Conservation (phyloP, 169 alveolate species). For the Cardiosporidium cionae region DNA sequence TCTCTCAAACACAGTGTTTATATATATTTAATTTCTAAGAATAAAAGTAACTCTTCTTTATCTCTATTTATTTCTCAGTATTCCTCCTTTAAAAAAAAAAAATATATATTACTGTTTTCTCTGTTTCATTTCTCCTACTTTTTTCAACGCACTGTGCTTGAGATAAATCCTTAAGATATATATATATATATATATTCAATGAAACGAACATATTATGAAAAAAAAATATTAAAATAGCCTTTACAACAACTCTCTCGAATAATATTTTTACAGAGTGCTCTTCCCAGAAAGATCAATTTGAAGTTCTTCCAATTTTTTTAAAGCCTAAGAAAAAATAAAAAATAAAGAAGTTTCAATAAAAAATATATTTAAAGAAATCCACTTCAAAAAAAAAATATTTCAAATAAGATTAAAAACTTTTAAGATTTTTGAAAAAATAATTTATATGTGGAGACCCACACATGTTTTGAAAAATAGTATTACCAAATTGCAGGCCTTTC, state of each 20-base stretch:
- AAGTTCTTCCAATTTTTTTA: slow-evolving; percentile 48
- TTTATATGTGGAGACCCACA: no score
- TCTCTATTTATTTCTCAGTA: background rate
- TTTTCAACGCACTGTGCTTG: no score
- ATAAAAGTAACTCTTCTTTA: background rate
- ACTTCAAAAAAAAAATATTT: background rate
- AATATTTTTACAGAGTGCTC: no score
- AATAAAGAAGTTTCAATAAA: background rate
- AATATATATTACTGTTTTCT: no score
- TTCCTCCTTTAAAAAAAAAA: no score
- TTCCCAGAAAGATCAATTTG: slow-evolving; percentile 50
- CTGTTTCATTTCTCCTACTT: no score
- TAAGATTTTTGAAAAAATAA: no score
- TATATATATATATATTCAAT: no score
- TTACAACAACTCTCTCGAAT: slow-evolving; percentile 1
- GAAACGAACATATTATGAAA: no score
- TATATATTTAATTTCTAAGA: background rate
- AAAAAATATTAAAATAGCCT: no score
- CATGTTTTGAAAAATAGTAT: background rate
- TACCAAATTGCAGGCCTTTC: slow-evolving; percentile 80
- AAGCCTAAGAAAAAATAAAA: background rate
- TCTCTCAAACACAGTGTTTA: background rate
- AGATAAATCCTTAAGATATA: no score
- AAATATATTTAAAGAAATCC: background rate
- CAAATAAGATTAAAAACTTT: no score